Percentiles rank a stretch among this genome's conserved stretches.
Conservation (phyloP, 225 moss, liverwort and hornwort genomes). For the Neckera pumila region DNA sequence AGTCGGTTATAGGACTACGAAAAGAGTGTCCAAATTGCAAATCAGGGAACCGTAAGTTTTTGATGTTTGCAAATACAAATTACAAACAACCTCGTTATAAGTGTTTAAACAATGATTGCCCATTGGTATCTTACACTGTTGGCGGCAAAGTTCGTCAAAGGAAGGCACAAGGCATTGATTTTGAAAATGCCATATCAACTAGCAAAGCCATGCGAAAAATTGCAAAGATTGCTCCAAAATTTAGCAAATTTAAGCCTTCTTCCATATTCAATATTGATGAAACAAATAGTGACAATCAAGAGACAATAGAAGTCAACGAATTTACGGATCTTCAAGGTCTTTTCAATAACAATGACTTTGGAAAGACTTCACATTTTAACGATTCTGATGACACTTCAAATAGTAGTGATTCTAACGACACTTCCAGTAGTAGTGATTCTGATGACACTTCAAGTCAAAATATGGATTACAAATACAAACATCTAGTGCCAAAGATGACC, state of each 20-base stretch:
- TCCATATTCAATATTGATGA: too few species aligned
- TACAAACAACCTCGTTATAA: not conserved
- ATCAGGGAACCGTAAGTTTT: not conserved
- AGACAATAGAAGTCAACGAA: fast-evolving
- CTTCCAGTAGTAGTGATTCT: not conserved
- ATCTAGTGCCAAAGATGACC: not conserved
- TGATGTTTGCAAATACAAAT: not conserved
- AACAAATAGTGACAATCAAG: too few species aligned
- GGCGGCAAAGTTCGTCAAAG: not conserved
- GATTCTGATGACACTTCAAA: too few species aligned
- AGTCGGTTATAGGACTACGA: not conserved
- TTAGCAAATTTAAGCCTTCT: not conserved
- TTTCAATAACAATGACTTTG: too few species aligned
- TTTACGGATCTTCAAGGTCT: not conserved
- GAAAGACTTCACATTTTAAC: not conserved
- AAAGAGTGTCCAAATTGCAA: not conserved
- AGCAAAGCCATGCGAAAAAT: not conserved
- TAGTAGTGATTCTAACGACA: not conserved
- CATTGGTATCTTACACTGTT: fast-evolving
- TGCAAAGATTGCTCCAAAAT: not conserved
- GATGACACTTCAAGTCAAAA: not conserved
- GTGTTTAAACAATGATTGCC: not conserved
- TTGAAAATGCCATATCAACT: not conserved
- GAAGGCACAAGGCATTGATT: not conserved
- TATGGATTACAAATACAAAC: not conserved